A percentile compares a stretch with the other conserved stretches of the same genome.
Evolutionary conservation across 2,329 filamentous ascomycete genomes (phyloP).

Genomic region (Hymenoscyphus occultus): DNA sequence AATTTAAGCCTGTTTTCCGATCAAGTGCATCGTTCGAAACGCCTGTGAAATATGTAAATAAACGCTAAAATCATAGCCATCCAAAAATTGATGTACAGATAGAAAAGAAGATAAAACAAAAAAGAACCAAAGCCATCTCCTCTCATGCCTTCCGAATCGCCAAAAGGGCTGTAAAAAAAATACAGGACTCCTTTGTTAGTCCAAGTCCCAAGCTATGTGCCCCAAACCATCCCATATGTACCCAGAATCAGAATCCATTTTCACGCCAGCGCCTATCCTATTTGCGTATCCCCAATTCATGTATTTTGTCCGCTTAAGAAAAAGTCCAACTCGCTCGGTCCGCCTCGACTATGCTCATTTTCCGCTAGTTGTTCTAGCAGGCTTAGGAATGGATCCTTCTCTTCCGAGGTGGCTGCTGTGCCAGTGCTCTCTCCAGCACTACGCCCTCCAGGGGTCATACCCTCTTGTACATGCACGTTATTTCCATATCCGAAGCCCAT

Average conservation of each 20-base stretch:
- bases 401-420: constrained; percentile 50
- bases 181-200: not conserved
- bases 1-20: not conserved
- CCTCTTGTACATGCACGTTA: constrained; percentile 35
- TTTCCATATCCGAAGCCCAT: constrained; percentile 46
- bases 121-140: not conserved
- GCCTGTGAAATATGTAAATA: not conserved
- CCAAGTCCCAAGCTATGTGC: not conserved
- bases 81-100: constrained; percentile 1
- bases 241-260: not conserved
- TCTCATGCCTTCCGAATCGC: too few species aligned
- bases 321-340: constrained; percentile 74
- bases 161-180: not conserved
- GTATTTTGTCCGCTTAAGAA: constrained; percentile 49
- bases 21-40: not conserved
- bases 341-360: constrained; percentile 68
- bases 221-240: constrained; percentile 1
- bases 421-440: constrained; percentile 51
- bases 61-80: not conserved
- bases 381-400: constrained; percentile 79
- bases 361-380: constrained; percentile 79
- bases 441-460: constrained; percentile 42
- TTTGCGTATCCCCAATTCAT: not conserved
- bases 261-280: not conserved
- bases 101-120: not conserved